Percentiles rank a stretch among this genome's conserved stretches.
Evolutionary conservation across 371 early-diverging fungal genomes (phyloP).

Genomic region (Mucor racemosus): DNA sequence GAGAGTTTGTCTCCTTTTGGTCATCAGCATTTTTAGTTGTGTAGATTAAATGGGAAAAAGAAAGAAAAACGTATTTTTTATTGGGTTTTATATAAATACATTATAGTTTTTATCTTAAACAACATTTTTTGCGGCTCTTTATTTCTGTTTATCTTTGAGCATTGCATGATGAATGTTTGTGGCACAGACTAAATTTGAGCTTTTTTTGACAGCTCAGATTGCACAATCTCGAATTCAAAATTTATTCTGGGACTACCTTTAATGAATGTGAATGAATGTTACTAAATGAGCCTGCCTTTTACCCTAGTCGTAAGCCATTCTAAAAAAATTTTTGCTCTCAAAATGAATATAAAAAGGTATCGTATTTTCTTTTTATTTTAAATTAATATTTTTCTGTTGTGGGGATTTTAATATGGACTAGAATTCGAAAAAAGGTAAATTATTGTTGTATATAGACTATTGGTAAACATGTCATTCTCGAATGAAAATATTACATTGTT

Average conservation of each 20-base stretch:
- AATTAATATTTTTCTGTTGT: background rate
- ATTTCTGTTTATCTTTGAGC: background rate
- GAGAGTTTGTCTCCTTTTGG: slow-evolving; percentile 11
- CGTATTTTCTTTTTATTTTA: background rate
- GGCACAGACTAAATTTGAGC: background rate
- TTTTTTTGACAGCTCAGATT: background rate
- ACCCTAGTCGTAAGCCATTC: background rate
- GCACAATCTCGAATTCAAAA: background rate
- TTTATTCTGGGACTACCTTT: slow-evolving; percentile 3
- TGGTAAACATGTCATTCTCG: background rate
- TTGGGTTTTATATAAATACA: background rate
- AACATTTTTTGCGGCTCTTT: slow-evolving; percentile 1
- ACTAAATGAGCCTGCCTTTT: no score
- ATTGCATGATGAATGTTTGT: slow-evolving; percentile 5
- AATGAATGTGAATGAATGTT: background rate
- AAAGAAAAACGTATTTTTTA: background rate
- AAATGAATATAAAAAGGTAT: background rate
- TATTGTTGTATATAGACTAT: background rate
- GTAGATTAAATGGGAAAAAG: background rate
- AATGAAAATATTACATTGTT: background rate
- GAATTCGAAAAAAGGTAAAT: slow-evolving; percentile 5
- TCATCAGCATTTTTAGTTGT: background rate
- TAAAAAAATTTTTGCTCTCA: background rate
- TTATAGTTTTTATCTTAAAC: background rate
- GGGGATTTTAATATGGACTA: slow-evolving; percentile 14